Conservation (phyloP, 2,329 filamentous ascomycete genomes). For the Diplodia seriata region DNA sequence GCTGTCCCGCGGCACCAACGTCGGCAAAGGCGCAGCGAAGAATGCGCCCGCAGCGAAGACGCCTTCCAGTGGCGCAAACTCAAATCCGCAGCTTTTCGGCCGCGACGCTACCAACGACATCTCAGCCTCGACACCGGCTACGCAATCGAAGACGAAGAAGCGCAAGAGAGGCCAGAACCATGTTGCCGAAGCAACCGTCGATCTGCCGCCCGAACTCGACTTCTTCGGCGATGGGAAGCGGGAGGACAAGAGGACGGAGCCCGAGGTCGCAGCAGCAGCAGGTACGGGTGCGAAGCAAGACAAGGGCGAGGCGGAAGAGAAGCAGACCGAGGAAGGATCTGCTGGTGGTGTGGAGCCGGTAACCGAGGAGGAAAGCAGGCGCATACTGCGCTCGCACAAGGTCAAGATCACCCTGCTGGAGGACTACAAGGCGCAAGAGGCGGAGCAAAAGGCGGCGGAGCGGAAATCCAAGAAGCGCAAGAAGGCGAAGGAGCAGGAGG, state of each 20-base stretch:
- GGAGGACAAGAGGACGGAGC: conserved; percentile 28
- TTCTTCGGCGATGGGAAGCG: conserved; percentile 49
- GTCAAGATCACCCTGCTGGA: conserved; percentile 82
- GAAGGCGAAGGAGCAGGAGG: conserved; percentile 46
- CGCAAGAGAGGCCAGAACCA: conserved; percentile 50
- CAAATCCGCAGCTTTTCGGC: conserved; percentile 73
- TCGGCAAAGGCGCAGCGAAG: conserved; percentile 48
- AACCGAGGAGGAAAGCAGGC: conserved; percentile 74
- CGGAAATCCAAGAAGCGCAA: conserved; percentile 62
- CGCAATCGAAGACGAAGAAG: conserved; percentile 45
- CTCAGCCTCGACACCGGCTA: conserved; percentile 51
- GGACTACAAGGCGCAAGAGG: conserved; percentile 51
- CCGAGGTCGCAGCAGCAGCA: not conserved
- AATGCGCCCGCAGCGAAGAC: conserved; percentile 54
- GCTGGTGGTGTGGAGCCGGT: conserved; percentile 48
- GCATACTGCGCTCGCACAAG: conserved; percentile 78
- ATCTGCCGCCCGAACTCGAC: conserved; percentile 49
- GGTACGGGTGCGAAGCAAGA: conserved; percentile 26
- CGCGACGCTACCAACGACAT: conserved; percentile 44
- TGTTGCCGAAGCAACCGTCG: conserved; percentile 31
- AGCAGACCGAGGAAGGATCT: conserved; percentile 34
- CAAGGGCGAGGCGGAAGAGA: conserved; percentile 13
- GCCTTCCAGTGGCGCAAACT: conserved; percentile 68
- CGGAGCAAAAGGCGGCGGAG: conserved; percentile 58
- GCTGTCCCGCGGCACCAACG: conserved; percentile 72